These are phyloP conservation scores for Collybia mongolica DNA, from an alignment of 768 basidiomycete species.

Conservation along the genomic window DNA sequence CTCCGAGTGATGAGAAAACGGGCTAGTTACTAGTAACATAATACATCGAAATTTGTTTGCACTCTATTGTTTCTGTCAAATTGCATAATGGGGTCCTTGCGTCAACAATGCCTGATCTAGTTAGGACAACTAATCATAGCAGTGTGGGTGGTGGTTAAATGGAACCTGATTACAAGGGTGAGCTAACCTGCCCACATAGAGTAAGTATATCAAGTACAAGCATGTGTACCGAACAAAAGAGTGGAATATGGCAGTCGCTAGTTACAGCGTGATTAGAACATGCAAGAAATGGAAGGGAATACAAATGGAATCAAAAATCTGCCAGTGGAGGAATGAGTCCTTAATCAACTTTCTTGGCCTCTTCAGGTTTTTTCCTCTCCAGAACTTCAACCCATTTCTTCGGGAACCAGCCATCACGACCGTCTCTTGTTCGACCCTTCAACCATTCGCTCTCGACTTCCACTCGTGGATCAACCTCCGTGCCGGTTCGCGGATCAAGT, in stretches of 20 bases:
- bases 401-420: conserved; percentile 94
- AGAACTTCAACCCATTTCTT: conserved; percentile 81
- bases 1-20: background rate
- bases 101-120: background rate
- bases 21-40: background rate
- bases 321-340: background rate
- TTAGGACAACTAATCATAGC: background rate
- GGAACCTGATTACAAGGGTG: background rate
- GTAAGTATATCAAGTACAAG: background rate
- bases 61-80: background rate
- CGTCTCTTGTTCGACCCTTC: conserved; percentile 90
- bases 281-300: too few species aligned
- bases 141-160: background rate
- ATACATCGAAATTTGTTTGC: too few species aligned
- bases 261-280: too few species aligned
- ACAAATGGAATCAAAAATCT: too few species aligned
- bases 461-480: conserved; percentile 63
- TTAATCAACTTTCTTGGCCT: conserved; percentile 22
- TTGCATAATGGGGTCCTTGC: background rate
- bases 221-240: background rate
- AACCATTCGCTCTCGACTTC: conserved; percentile 85
- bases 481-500: conserved; percentile 66
- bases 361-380: conserved; percentile 35
- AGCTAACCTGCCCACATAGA: background rate
- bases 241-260: too few species aligned